A percentile compares a stretch with the other conserved stretches of the same genome.
These are phyloP conservation scores for Xylariales sp. DNA, from an alignment of 2,329 filamentous ascomycete species.

Conservation along the genomic window DNA sequence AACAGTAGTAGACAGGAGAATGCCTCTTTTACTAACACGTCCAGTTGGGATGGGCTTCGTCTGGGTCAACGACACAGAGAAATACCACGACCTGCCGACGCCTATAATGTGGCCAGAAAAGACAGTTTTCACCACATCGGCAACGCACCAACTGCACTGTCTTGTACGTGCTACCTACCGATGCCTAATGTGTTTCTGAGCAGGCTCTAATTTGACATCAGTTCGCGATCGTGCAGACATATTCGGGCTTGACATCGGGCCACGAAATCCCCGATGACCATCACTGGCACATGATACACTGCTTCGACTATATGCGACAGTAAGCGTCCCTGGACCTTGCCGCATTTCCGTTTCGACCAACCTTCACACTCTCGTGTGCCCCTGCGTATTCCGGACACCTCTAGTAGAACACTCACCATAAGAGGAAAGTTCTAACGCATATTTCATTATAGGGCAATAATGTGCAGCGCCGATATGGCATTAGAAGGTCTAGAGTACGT, in stretches of 20 bases:
- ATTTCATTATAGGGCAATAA: conserved; percentile 50
- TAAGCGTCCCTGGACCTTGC: not conserved
- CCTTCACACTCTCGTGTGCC: not conserved
- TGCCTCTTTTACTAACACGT: conserved; percentile 24
- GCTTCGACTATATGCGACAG: conserved; percentile 61
- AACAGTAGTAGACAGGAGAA: not conserved
- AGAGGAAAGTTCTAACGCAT: not conserved
- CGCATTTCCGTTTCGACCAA: not conserved
- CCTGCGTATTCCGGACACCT: not conserved
- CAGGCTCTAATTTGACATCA: conserved; percentile 9
- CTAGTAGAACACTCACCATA: not conserved
- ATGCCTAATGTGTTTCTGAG: not conserved
- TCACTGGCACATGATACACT: conserved; percentile 62
- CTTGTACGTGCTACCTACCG: conserved; percentile 46
- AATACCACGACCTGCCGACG: conserved; percentile 49
- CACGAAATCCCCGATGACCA: conserved; percentile 56
- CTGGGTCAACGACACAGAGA: conserved; percentile 47
- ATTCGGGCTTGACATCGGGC: conserved; percentile 55
- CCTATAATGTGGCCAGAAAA: conserved; percentile 50
- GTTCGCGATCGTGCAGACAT: conserved; percentile 58
- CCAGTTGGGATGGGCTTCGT: conserved; percentile 53
- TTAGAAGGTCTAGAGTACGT: conserved; percentile 53
- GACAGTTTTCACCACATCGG: conserved; percentile 55
- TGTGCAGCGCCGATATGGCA: conserved; percentile 60
- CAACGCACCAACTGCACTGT: conserved; percentile 57